phyloP scores from a whole-genome alignment of 2,329 filamentous ascomycete species.

The Atkinsonella texensis region DNA sequence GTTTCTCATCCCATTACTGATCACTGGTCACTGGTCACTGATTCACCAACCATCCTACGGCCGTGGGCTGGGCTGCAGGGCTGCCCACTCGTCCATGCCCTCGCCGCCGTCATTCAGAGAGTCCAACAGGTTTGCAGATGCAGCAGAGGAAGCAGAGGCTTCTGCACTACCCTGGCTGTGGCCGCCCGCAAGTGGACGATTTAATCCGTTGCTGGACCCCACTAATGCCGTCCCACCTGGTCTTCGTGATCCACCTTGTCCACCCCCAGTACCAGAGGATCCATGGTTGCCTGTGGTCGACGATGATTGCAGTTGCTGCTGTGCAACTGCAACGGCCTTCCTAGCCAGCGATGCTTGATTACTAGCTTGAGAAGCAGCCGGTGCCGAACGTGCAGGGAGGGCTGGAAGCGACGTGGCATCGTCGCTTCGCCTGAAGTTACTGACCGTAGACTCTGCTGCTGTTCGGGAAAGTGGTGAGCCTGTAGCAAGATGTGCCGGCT shows the following conservation, averaged over 20 bases:
- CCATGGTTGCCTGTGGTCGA: not conserved
- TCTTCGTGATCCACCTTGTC: conserved; percentile 10
- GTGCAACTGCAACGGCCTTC: conserved; percentile 3
- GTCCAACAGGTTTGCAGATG: conserved; percentile 29
- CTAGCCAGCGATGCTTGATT: not conserved
- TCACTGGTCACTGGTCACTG: too few relatives aligned
- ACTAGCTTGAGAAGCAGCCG: conserved; percentile 1
- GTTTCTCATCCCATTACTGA: too few relatives aligned
- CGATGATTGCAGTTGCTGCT: not conserved
- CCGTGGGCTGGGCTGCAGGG: conserved; percentile 34
- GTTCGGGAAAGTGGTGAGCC: conserved; percentile 16
- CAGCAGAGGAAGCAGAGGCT: not conserved
- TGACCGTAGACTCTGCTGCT: conserved; percentile 5
- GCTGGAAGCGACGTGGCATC: conserved; percentile 9
- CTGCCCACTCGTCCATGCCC: conserved; percentile 42
- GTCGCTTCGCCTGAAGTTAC: conserved; percentile 9
- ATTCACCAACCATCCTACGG: conserved; percentile 5
- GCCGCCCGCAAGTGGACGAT: conserved; percentile 2
- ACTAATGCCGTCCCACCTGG: conserved; percentile 9
- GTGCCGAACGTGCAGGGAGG: conserved; percentile 7
- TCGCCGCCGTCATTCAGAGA: conserved; percentile 34
- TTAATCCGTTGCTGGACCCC: conserved; percentile 4
- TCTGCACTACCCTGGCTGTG: conserved; percentile 2
- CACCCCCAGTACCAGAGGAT: not conserved
- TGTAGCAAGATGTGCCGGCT: conserved; percentile 42